phyloP scores from a whole-genome alignment of 1,284 basidiomycete genomes.

The Entoloma clypeatum region DNA sequence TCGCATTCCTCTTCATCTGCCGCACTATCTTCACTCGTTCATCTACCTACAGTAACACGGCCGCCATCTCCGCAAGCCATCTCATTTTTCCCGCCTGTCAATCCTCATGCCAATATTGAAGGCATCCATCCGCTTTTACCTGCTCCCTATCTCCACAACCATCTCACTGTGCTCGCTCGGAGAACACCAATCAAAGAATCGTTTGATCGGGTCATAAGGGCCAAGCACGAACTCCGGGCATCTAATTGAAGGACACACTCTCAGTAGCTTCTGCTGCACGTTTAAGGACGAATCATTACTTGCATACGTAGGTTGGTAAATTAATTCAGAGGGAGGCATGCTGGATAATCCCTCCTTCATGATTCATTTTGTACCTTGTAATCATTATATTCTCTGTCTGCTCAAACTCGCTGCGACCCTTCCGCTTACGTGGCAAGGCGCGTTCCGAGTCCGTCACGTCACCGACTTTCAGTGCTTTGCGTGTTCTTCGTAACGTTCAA shows the following conservation, averaged over 20 bases:
- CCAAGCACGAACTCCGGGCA: conserved; percentile 38
- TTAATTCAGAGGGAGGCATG: too few relatives aligned
- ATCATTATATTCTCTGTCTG: too few relatives aligned
- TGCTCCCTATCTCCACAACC: conserved; percentile 62
- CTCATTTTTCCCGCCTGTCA: conserved; percentile 53
- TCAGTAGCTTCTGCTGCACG: too few relatives aligned
- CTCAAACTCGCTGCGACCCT: too few relatives aligned
- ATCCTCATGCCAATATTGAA: conserved; percentile 49
- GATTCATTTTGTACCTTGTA: too few relatives aligned
- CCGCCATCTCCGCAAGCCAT: conserved; percentile 50
- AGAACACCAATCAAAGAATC: conserved; percentile 65
- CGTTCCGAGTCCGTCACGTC: too few relatives aligned
- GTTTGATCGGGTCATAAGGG: conserved; percentile 61
- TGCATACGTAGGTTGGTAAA: too few relatives aligned
- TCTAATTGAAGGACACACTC: too few relatives aligned
- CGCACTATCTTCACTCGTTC: conserved; percentile 60
- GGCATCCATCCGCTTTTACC: conserved; percentile 64
- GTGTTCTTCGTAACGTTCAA: neutral
- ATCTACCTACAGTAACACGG: conserved; percentile 50
- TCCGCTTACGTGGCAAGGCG: too few relatives aligned
- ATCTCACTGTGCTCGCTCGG: conserved; percentile 60
- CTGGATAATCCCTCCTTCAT: too few relatives aligned
- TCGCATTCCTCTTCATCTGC: conserved; percentile 61
- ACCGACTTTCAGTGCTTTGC: too few relatives aligned
- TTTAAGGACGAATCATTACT: too few relatives aligned